These are phyloP conservation scores for Ottelia alismoides DNA, from an alignment of 106 monocot species.

Conservation along the genomic window DNA sequence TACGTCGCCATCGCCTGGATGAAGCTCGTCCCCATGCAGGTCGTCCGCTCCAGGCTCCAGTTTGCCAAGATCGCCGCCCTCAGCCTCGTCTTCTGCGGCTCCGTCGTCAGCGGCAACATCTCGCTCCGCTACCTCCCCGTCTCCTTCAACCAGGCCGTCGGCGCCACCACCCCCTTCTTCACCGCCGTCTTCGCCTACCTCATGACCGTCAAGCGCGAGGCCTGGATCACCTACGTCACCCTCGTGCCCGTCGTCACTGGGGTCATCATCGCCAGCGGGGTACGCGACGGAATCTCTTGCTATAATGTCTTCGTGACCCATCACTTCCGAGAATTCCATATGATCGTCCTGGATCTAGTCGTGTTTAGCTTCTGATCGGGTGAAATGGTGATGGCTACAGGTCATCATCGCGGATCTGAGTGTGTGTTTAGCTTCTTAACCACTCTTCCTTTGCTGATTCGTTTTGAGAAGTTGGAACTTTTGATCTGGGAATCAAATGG, in stretches of 20 bases:
- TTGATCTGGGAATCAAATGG: too few relatives aligned
- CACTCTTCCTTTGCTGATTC: too few relatives aligned
- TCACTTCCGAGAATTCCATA: background rate
- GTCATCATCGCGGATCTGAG: too few relatives aligned
- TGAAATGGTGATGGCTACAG: background rate
- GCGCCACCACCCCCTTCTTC: constrained; percentile 21
- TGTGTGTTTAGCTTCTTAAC: too few relatives aligned
- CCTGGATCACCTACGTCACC: constrained; percentile 18
- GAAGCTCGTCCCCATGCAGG: constrained; percentile 21
- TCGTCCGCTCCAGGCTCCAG: constrained; percentile 14
- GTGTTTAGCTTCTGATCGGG: background rate
- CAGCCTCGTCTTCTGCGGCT: constrained; percentile 20
- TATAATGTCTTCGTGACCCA: background rate
- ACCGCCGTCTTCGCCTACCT: constrained; percentile 15
- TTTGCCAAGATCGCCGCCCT: constrained; percentile 16
- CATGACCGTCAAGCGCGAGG: constrained; percentile 20
- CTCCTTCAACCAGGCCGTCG: constrained; percentile 19
- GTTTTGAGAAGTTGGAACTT: too few relatives aligned
- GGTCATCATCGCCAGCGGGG: constrained; percentile 24
- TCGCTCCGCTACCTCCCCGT: constrained; percentile 17
- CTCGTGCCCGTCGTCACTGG: constrained; percentile 20
- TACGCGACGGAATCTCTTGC: background rate
- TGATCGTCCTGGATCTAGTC: background rate
- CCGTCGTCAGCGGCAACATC: constrained; percentile 19
- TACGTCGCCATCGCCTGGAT: constrained; percentile 27